phyloP scores from a whole-genome alignment of 2,329 filamentous ascomycete species.

The Aschersonia sp. region DNA sequence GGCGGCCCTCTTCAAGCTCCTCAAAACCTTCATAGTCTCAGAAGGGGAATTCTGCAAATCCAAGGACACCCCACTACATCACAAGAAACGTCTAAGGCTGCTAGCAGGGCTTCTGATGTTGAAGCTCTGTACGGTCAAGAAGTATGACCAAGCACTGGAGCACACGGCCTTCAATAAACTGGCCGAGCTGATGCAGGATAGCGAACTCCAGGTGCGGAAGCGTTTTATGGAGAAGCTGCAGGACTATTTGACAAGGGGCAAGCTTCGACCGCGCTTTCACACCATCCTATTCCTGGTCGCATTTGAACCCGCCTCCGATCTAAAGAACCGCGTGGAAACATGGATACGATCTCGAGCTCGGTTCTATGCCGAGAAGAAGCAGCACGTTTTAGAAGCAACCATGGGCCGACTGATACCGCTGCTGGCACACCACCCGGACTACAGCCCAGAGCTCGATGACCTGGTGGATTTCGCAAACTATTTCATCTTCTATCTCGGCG shows the following conservation, averaged over 20 bases:
- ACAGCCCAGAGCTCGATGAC: conserved; percentile 49
- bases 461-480: conserved; percentile 76
- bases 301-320: conserved; percentile 66
- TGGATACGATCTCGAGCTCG: conserved; percentile 78
- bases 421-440: conserved; percentile 89
- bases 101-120: conserved; percentile 67
- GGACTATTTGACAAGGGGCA: conserved; percentile 69
- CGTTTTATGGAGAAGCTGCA: conserved; percentile 76
- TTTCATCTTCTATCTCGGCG: conserved; percentile 74
- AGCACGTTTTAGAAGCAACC: conserved; percentile 60
- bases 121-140: conserved; percentile 68
- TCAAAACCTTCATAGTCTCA: conserved; percentile 61
- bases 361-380: conserved; percentile 42
- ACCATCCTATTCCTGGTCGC: conserved; percentile 81
- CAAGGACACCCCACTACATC: conserved; percentile 59
- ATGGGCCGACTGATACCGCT: conserved; percentile 76
- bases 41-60: conserved; percentile 71
- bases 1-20: conserved; percentile 58
- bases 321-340: conserved; percentile 64
- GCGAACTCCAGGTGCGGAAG: conserved; percentile 55
- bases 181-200: conserved; percentile 69
- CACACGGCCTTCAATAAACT: conserved; percentile 68
- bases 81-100: conserved; percentile 70
- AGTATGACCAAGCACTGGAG: conserved; percentile 61
- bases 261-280: conserved; percentile 66